A percentile compares a stretch with the other conserved stretches of the same genome.
phyloP scores from a whole-genome alignment of 495 filamentous ascomycete genomes.

The Physcia stellaris region DNA sequence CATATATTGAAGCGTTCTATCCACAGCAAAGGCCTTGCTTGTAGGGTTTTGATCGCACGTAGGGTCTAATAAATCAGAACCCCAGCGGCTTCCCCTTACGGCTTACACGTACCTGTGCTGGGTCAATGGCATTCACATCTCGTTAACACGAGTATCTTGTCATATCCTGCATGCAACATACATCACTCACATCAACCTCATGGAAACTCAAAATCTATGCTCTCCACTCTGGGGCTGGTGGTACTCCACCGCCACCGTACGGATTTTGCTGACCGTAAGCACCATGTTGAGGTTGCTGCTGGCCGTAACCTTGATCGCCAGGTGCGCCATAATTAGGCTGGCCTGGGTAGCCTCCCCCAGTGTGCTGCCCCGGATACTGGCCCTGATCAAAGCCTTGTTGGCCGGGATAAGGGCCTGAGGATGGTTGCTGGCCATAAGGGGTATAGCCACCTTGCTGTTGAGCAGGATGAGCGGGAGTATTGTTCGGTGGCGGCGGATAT shows the following conservation, averaged over 20 bases:
- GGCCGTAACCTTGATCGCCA: constrained; percentile 10
- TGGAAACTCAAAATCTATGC: constrained; percentile 1
- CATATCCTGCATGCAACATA: too few species aligned
- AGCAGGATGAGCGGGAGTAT: too few species aligned
- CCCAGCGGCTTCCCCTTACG: too few species aligned
- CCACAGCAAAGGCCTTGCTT: too few species aligned
- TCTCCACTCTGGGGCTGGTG: constrained; percentile 5
- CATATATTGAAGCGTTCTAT: too few species aligned
- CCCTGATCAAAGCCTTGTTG: constrained; percentile 3
- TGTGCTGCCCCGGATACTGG: constrained; percentile 2
- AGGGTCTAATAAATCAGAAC: too few species aligned
- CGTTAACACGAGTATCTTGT: too few species aligned
- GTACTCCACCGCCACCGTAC: constrained; percentile 1
- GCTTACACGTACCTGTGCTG: too few species aligned
- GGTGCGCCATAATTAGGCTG: constrained; percentile 5
- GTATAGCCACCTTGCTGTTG: constrained; percentile 4
- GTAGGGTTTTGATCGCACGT: too few species aligned
- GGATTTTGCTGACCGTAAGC: constrained; percentile 5
- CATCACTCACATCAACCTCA: too few species aligned
- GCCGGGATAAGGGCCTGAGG: constrained; percentile 10
- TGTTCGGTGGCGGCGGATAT: constrained; percentile 1
- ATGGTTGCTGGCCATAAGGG: constrained; percentile 6
- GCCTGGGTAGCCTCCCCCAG: constrained; percentile 6
- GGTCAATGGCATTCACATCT: too few species aligned
- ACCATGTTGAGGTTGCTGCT: constrained; percentile 8